phyloP scores from a whole-genome alignment of 2,329 filamentous ascomycete species.

The Fusarium pininemorale region DNA sequence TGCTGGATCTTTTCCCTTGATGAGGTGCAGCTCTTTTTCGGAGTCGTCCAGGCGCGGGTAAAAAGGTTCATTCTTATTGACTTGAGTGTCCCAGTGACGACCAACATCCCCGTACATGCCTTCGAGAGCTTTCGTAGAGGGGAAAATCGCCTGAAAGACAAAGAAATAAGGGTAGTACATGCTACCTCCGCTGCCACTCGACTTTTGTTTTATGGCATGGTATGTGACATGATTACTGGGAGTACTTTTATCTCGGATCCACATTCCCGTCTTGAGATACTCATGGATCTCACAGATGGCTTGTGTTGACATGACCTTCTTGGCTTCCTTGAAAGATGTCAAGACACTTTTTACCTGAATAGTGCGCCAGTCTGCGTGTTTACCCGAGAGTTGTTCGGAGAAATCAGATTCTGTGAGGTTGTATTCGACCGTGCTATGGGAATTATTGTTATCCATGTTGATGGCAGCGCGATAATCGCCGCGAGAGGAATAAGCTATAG shows the following conservation, averaged over 20 bases:
- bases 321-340: background rate
- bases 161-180: background rate
- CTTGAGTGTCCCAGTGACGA: background rate
- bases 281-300: background rate
- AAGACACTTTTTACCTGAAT: background rate
- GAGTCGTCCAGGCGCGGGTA: background rate
- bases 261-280: background rate
- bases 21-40: background rate
- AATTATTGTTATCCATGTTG: background rate
- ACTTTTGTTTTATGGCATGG: rapidly evolving
- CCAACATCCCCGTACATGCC: rapidly evolving
- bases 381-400: background rate
- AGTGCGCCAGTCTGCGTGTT: background rate
- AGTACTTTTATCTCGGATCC: background rate
- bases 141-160: background rate
- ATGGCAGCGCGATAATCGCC: background rate
- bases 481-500: background rate
- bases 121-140: background rate
- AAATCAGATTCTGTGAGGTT: background rate
- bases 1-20: background rate
- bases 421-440: background rate
- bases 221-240: background rate
- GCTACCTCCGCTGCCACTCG: too few species aligned
- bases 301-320: background rate
- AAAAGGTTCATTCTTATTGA: rapidly evolving